Percentiles rank a stretch among this genome's conserved stretches.
phyloP scores from a whole-genome alignment of 768 basidiomycete genomes.

The Fomitopsis pulvina region DNA sequence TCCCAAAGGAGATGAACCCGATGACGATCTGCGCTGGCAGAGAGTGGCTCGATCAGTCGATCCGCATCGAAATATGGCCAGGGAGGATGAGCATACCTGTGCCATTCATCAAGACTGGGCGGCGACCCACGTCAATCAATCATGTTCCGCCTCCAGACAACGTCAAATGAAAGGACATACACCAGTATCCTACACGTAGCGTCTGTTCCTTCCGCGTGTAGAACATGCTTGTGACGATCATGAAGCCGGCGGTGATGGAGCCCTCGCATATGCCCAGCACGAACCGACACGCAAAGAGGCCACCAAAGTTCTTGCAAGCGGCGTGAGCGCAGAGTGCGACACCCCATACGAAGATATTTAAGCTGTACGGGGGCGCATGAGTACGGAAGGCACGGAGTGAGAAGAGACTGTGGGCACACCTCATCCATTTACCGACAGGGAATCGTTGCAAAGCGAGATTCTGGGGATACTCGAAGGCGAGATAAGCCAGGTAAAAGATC shows the following conservation, averaged over 20 bases:
- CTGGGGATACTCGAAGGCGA: conserved; percentile 69
- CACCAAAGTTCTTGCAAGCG: conserved; percentile 64
- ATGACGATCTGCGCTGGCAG: conserved; percentile 58
- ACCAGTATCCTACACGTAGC: conserved; percentile 67
- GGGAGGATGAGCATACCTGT: conserved; percentile 35
- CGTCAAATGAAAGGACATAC: conserved; percentile 27
- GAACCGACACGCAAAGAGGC: conserved; percentile 54
- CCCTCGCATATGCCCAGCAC: conserved; percentile 72
- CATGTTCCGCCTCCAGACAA: background rate
- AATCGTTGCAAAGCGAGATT: conserved; percentile 69
- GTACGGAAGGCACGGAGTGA: background rate
- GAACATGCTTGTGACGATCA: conserved; percentile 76
- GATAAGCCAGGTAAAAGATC: conserved; percentile 66
- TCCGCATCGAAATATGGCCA: background rate
- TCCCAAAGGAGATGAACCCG: conserved; percentile 63
- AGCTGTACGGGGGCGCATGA: conserved; percentile 25
- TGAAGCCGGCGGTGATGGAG: conserved; percentile 64
- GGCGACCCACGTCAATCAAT: background rate
- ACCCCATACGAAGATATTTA: conserved; percentile 65
- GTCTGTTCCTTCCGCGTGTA: conserved; percentile 71
- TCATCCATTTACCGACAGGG: conserved; percentile 80
- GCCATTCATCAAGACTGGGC: conserved; percentile 69
- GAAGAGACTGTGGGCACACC: conserved; percentile 32
- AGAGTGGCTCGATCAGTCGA: background rate
- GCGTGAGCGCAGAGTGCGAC: conserved; percentile 58